Base-by-base conservation (phyloP, 2,329 filamentous ascomycete genomes). In the Shiraia sp. region DNA sequence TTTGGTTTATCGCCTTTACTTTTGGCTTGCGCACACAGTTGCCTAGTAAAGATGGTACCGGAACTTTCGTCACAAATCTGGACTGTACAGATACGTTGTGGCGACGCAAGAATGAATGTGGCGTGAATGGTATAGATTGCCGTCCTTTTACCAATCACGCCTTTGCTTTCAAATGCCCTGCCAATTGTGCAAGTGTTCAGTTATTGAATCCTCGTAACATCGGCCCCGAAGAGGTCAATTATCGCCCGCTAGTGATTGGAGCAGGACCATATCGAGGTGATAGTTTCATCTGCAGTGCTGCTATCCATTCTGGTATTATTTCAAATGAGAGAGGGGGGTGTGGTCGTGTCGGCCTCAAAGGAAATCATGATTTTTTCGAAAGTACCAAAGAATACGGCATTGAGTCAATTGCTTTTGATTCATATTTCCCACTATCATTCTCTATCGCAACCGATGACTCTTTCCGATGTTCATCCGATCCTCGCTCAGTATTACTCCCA, bases 351-450 rank as follows among this genome's bases (percentile, higher is more conserved):
- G 78, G 80, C 40, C 76, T 92, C 13, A 76, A 87, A 17, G 91
- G 91, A 12, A 75, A 82, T 32, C 78, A 82, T 36, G 72, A 79
- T 39, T 74, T 78, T 31, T 96, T 84, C 60, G 68, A 76, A 36
- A 76, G 79, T 31, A 83, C 83, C 6, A 76, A 78, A 31, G 77
- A 76, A 9, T 75, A 96, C 63, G 88, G 86, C 28, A 89, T 97
- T 48, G 70, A 77, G 30, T 95, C 90, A 45, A 75, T 88, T 36
- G 78, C 72, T 1, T 97, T 97, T 61, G 82, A 90, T 51, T 91
- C 90, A 0, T 88, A 88, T 52, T 99, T 99, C 57, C 92, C 92
- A 1, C 83, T 89, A 13, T 85, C 90, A 0, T 96, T 88, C 65
- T 82, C 81, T n/a, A 95, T 97, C 51, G 71, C 86, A 5, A 70